phyloP scores from a whole-genome alignment of 2,329 filamentous ascomycete species.

The Cercospora sp. region DNA sequence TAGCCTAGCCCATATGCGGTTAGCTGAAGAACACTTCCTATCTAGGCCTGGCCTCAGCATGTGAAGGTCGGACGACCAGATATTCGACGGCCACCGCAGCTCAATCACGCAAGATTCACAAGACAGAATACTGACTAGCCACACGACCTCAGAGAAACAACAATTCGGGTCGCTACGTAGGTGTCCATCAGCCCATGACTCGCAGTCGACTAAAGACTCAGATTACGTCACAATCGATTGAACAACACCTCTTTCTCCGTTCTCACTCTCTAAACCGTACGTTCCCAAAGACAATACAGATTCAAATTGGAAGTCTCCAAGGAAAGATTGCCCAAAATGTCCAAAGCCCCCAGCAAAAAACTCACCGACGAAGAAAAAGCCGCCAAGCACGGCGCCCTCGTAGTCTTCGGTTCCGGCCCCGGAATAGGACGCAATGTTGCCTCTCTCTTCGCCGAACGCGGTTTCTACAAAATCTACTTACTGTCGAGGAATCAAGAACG shows the following conservation, averaged over 20 bases:
- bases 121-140: background rate
- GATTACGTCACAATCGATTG: constrained; percentile 9
- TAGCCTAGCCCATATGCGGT: background rate
- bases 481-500: constrained; percentile 29
- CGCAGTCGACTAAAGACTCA: background rate
- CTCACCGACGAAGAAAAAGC: constrained; percentile 18
- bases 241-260: background rate
- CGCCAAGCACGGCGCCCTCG: constrained; percentile 26
- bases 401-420: constrained; percentile 37
- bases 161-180: constrained; percentile 7
- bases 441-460: constrained; percentile 31
- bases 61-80: background rate
- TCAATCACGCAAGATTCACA: background rate
- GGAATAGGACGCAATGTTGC: constrained; percentile 35
- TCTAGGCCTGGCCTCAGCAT: background rate
- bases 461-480: constrained; percentile 32
- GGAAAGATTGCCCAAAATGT: background rate
- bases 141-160: background rate
- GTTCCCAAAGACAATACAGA: background rate
- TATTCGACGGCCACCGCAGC: background rate
- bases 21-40: background rate
- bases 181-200: constrained; percentile 8
- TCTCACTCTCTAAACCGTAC: background rate
- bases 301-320: background rate
- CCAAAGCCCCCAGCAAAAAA: constrained; percentile 13